Percentiles rank a stretch among this genome's conserved stretches.
These are phyloP conservation scores for Rhynchosporium secalis DNA, from an alignment of 2,329 filamentous ascomycete species.

Conservation along the genomic window DNA sequence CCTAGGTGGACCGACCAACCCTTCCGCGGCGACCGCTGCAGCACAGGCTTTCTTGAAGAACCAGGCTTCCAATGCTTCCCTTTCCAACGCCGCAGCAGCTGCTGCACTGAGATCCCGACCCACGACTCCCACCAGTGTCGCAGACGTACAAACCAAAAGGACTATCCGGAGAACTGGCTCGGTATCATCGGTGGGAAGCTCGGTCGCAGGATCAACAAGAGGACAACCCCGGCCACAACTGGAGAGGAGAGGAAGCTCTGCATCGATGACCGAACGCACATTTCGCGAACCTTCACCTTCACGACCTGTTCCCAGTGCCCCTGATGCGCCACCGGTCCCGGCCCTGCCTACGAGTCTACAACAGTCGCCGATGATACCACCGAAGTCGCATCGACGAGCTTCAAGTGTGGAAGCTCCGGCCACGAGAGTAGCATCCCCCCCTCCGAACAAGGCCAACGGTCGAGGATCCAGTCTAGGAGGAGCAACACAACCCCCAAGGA, in stretches of 20 bases:
- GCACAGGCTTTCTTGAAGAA: conserved; percentile 76
- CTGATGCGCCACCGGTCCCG: conserved; percentile 72
- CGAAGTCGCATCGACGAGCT: conserved; percentile 35
- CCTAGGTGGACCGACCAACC: conserved; percentile 60
- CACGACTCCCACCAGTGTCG: conserved; percentile 75
- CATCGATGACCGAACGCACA: conserved; percentile 86
- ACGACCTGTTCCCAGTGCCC: conserved; percentile 42
- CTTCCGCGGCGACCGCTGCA: conserved; percentile 77
- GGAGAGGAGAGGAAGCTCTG: conserved; percentile 66
- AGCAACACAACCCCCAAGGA: conserved; percentile 25
- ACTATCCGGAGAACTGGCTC: conserved; percentile 73
- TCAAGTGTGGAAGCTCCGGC: conserved; percentile 44
- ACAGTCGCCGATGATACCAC: conserved; percentile 35
- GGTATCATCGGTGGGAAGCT: conserved; percentile 63
- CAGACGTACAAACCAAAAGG: conserved; percentile 84
- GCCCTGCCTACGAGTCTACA: conserved; percentile 58
- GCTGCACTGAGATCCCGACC: conserved; percentile 79
- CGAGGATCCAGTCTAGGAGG: conserved; percentile 37
- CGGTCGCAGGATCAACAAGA: conserved; percentile 44
- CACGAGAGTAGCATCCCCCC: conserved; percentile 37
- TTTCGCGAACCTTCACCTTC: conserved; percentile 76
- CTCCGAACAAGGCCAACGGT: conserved; percentile 34
- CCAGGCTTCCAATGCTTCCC: conserved; percentile 60
- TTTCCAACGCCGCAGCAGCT: conserved; percentile 85
- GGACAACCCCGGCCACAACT: conserved; percentile 47